Evolutionary conservation across 306 rosid genomes (phyloP), one percentile per base, ranked within the genome.

Genomic region (Hippophae tibetana): DNA sequence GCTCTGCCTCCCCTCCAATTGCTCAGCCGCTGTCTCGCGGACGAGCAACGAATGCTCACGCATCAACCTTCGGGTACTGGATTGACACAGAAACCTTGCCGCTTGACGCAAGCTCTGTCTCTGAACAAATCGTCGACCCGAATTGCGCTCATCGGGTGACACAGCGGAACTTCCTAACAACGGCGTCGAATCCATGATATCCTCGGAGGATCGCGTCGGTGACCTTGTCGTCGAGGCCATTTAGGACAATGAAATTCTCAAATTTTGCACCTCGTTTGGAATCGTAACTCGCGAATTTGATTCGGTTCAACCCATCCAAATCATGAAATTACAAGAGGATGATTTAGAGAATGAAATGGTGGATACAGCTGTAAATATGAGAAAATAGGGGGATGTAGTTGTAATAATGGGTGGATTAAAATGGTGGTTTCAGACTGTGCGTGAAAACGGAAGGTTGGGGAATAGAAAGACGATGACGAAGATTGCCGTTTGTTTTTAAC

Each of bases 11-110:
- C 83, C 96, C 81, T 90, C 96, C 73, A 90, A 62, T 58, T 90
- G 98, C 77, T 87, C 98, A 42, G 98, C 98, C 11, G 98, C 98
- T 0, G 89, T 70, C 79, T 90, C 98, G 1, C 98, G 78, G 18
- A 90, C 98, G 42, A 79, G 38, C 81, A 90, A 81, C 65, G 98
- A 90, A 3, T 95, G 96, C 73, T 90, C 98, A 7, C 98, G 96
- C 96, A 90, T 79, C 69, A 79, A 70, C 54, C 95, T 62, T 2
- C 85, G 81, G 56, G 87, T 82, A 70, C 96, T 90, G 12, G 96
- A 94, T 52, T 87, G 98, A 10, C 95, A 76, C 13, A 90, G 78
- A 64, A 90, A 81, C 76, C 95, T 74, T 40, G 96, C 98, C 0
- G 98, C 98, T 57, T 87, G 95, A 1, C 83, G 95, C 11, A 90